A percentile compares a stretch with the other conserved stretches of the same genome.
Evolutionary conservation across 2,329 filamentous ascomycete genomes (phyloP).

Genomic region (Xylariaceae sp.): DNA sequence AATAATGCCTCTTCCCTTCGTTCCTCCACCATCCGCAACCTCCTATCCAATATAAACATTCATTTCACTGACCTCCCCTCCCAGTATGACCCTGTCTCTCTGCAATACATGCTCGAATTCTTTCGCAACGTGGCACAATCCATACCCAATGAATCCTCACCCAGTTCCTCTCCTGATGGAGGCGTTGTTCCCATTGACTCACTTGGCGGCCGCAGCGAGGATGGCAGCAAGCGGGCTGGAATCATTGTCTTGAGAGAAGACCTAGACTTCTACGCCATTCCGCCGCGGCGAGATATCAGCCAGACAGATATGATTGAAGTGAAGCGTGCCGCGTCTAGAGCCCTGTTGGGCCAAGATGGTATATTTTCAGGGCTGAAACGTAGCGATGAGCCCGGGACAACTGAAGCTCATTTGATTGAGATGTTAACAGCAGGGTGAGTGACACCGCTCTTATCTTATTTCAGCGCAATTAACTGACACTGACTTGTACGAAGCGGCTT

Average conservation of each 20-base stretch:
- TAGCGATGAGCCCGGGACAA: constrained; percentile 93
- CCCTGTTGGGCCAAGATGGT: constrained; percentile 82
- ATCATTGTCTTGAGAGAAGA: constrained; percentile 97
- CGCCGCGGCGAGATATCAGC: constrained; percentile 76
- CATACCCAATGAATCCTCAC: constrained; percentile 74
- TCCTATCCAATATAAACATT: constrained; percentile 39
- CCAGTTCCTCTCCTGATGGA: constrained; percentile 59
- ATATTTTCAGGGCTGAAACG: constrained; percentile 95
- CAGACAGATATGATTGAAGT: constrained; percentile 92
- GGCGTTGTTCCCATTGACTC: constrained; percentile 66
- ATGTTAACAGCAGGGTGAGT: constrained; percentile 97
- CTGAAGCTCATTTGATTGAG: constrained; percentile 96
- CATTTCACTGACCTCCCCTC: constrained; percentile 41
- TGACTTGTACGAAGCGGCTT: constrained; percentile 65
- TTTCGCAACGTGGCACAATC: constrained; percentile 94
- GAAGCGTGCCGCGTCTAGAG: constrained; percentile 83
- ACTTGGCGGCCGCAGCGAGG: constrained; percentile 53
- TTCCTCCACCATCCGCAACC: constrained; percentile 31
- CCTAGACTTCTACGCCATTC: constrained; percentile 95
- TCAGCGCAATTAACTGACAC: constrained; percentile 18
- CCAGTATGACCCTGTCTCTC: constrained; percentile 91
- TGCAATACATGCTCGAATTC: constrained; percentile 99
- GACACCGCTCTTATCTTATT: not conserved
- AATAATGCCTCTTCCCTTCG: constrained; percentile 19
- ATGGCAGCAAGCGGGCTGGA: constrained; percentile 79